These are phyloP conservation scores for Gamarada debralockiae DNA, from an alignment of 495 filamentous ascomycete genomes.

Conservation along the genomic window DNA sequence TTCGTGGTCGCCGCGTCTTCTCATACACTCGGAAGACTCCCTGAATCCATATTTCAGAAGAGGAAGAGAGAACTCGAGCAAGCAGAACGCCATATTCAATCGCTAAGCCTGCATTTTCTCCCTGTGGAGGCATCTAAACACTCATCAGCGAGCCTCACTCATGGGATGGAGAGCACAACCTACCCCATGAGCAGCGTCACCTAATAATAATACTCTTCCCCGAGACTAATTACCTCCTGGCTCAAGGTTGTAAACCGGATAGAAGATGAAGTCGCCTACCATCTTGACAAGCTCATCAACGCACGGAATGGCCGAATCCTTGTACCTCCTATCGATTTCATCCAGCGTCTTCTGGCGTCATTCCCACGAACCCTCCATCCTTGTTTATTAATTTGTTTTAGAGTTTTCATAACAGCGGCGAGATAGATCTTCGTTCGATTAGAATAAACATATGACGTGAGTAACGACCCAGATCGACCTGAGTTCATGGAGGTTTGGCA, in stretches of 20 bases:
- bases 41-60: constrained; percentile 26
- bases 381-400: constrained; percentile 40
- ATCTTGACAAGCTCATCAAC: constrained; percentile 45
- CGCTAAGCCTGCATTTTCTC: constrained; percentile 58
- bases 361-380: constrained; percentile 43
- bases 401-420: constrained; percentile 46
- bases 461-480: constrained; percentile 44
- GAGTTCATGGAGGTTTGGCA: constrained; percentile 36
- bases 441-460: constrained; percentile 47
- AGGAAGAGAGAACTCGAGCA: constrained; percentile 41
- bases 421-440: constrained; percentile 44
- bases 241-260: constrained; percentile 54
- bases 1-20: constrained; percentile 40
- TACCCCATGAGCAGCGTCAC: constrained; percentile 60
- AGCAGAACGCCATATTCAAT: constrained; percentile 59
- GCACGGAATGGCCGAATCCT: constrained; percentile 37
- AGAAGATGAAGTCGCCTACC: constrained; percentile 52
- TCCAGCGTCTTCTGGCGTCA: constrained; percentile 37
- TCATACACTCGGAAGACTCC: constrained; percentile 52
- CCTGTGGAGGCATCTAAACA: constrained; percentile 55
- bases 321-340: constrained; percentile 44
- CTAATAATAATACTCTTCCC: constrained; percentile 46
- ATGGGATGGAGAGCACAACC: constrained; percentile 19
- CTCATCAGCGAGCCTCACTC: constrained; percentile 2
- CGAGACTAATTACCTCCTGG: constrained; percentile 47